phyloP scores from a whole-genome alignment of 2,329 filamentous ascomycete genomes.

The Phoma sp. region DNA sequence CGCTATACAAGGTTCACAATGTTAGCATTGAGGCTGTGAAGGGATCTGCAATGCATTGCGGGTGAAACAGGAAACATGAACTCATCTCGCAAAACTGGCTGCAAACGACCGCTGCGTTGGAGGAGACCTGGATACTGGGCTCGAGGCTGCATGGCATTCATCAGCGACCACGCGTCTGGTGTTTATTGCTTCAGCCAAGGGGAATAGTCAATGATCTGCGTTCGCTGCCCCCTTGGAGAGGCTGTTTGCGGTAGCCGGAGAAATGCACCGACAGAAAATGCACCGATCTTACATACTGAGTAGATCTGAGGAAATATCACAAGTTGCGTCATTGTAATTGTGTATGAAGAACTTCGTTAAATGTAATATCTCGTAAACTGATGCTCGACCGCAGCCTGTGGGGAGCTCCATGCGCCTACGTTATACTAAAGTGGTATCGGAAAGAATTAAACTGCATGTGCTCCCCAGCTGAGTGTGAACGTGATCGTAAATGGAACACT shows the following conservation, averaged over 20 bases:
- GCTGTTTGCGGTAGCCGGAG: slow-evolving; percentile 6
- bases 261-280: not conserved
- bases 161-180: slow-evolving; percentile 6
- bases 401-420: slow-evolving; percentile 44
- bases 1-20: not conserved
- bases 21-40: slow-evolving; percentile 3
- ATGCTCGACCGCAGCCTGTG: slow-evolving; percentile 35
- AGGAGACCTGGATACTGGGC: slow-evolving; percentile 1
- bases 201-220: not conserved
- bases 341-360: slow-evolving; percentile 5
- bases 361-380: slow-evolving; percentile 31
- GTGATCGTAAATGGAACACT: not conserved
- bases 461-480: not conserved
- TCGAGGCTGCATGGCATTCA: slow-evolving; percentile 3
- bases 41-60: slow-evolving; percentile 5
- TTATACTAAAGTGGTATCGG: slow-evolving; percentile 8
- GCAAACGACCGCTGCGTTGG: slow-evolving; percentile 13
- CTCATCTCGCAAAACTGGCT: not conserved
- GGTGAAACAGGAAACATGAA: not conserved
- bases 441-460: slow-evolving; percentile 10
- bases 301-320: not conserved
- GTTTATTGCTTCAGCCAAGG: slow-evolving; percentile 9
- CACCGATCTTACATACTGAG: not conserved
- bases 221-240: not conserved
- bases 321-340: not conserved